Evolutionary conservation across 306 rosid species (phyloP).

Genomic region (Alnus rubra): DNA sequence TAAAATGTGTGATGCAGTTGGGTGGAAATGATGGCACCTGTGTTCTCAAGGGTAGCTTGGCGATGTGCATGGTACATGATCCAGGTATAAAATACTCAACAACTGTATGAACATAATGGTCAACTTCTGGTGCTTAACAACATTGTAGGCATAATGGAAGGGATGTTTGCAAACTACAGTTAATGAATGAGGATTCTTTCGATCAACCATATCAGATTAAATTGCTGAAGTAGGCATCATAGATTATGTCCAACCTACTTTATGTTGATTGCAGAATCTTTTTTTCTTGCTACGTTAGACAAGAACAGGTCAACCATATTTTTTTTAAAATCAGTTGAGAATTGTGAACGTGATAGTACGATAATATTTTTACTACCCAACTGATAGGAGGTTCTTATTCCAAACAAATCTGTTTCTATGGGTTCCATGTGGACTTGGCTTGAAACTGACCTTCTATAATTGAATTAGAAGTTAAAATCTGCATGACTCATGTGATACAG

Average conservation of each 20-base stretch:
- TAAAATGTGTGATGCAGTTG: slow-evolving; percentile 53
- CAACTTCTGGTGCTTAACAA: slow-evolving; percentile 16
- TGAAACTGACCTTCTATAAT: background rate
- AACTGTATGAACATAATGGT: slow-evolving; percentile 16
- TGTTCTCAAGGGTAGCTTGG: slow-evolving; percentile 82
- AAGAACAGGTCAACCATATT: too few relatives aligned
- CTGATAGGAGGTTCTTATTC: too few relatives aligned
- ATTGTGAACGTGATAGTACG: too few relatives aligned
- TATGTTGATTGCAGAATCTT: too few relatives aligned
- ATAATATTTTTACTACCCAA: too few relatives aligned
- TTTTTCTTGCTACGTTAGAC: too few relatives aligned
- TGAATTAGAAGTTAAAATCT: background rate
- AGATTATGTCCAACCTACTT: too few relatives aligned
- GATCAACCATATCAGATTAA: background rate
- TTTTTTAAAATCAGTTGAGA: too few relatives aligned
- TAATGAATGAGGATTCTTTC: background rate
- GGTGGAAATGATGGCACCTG: slow-evolving; percentile 99
- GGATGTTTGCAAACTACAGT: background rate
- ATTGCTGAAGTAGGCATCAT: background rate
- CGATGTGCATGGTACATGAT: slow-evolving; percentile 86
- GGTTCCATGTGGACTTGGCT: background rate
- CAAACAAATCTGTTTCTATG: too few relatives aligned
- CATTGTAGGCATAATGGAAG: slow-evolving; percentile 6
- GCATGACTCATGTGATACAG: background rate
- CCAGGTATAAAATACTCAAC: slow-evolving; percentile 55